Evolutionary conservation across 2,329 filamentous ascomycete genomes (phyloP), one percentile per base, ranked within the genome.

Genomic region (Epichloe festucae): DNA sequence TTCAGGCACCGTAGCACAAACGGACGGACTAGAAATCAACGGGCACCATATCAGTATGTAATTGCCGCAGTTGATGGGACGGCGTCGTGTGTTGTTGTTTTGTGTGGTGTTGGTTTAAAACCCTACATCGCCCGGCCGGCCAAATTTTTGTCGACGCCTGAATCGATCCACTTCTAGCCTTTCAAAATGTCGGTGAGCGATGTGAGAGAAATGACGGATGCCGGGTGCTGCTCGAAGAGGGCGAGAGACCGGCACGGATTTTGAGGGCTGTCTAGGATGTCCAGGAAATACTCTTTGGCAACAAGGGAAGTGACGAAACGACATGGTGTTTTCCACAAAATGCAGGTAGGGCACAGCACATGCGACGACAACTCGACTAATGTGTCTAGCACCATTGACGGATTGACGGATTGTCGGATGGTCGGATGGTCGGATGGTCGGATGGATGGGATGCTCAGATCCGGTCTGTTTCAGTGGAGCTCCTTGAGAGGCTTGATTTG

Each of bases 111-210:
- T 31, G 27, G 27, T 31, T 31, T 31, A 8, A 31, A 48, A 46
- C 52, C 49, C 49, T 46, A 49, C 49, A 47, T 46, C 39, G 49
- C 36, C 34, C 38, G 15, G 15, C 36, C 34, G 42, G 46, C 46
- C 49, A 46, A 49, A 49, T 45, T 38, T 38, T 35, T 44, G 27
- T 45, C 49, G 41, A 41, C 31, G 39, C 31, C 46, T 19, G 46
- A 14, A 46, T 17, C 38, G 45, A 35, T 52, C 52, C 52, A 52
- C 49, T 36, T 35, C 23, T 15, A 2, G 46, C 52, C 40, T 42
- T 46, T 21, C 40, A 19, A 53, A 54, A 54, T 51, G 49, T 54
- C 52, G 52, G 52, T 54, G 49, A 52, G 49, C 45, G 21, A 50
- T 14, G n/a, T n/a, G 15, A 14, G n/a, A 48, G n/a, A 10, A 19